Evolutionary conservation across 202 grass and related monocot species (phyloP).

Genomic region (Digitaria exilis): DNA sequence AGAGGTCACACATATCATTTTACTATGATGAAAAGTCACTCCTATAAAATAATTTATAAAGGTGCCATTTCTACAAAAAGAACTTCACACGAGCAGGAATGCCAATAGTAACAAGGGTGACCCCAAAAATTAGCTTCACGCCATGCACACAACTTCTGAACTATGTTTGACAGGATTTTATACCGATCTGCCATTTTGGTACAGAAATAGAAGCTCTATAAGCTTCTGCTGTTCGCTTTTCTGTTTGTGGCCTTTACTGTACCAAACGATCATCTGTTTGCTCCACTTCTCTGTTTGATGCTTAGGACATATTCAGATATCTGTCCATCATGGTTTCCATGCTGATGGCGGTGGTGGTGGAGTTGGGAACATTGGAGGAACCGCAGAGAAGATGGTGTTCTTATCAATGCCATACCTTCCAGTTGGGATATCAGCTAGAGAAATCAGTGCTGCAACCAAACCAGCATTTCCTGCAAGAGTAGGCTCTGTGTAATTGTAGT

Average conservation of each 20-base stretch:
- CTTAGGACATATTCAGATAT: constrained; percentile 38
- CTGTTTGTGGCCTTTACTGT: constrained; percentile 45
- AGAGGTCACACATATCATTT: constrained; percentile 42
- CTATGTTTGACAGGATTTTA: constrained; percentile 56
- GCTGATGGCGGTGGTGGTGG: constrained; percentile 77
- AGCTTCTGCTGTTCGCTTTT: constrained; percentile 42
- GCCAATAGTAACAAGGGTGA: constrained; percentile 52
- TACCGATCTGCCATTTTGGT: constrained; percentile 45
- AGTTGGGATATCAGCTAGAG: constrained; percentile 50
- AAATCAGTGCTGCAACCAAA: constrained; percentile 77
- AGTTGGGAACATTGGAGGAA: constrained; percentile 86
- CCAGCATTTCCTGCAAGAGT: constrained; percentile 91
- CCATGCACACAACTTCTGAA: constrained; percentile 62
- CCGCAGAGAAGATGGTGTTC: constrained; percentile 86
- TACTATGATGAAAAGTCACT: constrained; percentile 48
- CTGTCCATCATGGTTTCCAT: constrained; percentile 74
- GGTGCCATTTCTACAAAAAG: constrained; percentile 80
- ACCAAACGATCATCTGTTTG: constrained; percentile 44
- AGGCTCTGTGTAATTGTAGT: constrained; percentile 87
- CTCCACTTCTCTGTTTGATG: constrained; percentile 44
- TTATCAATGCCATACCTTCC: constrained; percentile 59
- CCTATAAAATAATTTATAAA: constrained; percentile 74
- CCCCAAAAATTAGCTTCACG: constrained; percentile 62
- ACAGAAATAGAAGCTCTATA: constrained; percentile 53
- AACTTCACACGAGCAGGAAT: constrained; percentile 67